Conservation (phyloP, 495 filamentous ascomycete genomes). For the Hapsidospora chrysogenum region DNA sequence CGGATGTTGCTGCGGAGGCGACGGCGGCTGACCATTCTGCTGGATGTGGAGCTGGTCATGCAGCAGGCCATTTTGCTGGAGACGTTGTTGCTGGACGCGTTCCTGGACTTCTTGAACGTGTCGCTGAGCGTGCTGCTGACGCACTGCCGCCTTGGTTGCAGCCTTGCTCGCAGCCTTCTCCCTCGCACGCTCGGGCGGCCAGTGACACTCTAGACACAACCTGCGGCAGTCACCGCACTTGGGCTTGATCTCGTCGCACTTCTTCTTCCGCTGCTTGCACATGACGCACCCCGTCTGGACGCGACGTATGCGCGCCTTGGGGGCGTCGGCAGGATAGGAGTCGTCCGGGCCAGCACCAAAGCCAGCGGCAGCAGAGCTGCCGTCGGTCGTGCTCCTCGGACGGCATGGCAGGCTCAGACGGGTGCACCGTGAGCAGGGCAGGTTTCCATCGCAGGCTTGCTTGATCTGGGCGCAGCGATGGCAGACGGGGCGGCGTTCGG, state of each 20-base stretch:
- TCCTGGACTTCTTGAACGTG: too few relatives aligned
- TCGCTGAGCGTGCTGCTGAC: too few relatives aligned
- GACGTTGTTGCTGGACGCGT: too few relatives aligned
- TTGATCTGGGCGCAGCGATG: slow-evolving; percentile 4
- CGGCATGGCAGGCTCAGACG: slow-evolving; percentile 2
- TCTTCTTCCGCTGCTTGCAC: slow-evolving; percentile 7
- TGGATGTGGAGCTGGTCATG: too few relatives aligned
- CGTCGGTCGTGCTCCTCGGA: background rate
- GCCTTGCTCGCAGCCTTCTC: background rate
- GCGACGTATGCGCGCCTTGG: slow-evolving; percentile 2
- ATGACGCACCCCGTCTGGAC: slow-evolving; percentile 7
- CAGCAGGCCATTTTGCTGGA: too few relatives aligned
- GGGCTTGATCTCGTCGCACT: slow-evolving; percentile 7
- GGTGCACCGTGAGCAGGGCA: slow-evolving; percentile 2
- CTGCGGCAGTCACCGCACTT: slow-evolving; percentile 2
- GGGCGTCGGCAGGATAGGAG: background rate
- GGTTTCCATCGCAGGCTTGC: slow-evolving; percentile 2
- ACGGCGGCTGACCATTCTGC: too few relatives aligned
- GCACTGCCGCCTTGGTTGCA: background rate
- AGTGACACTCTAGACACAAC: slow-evolving; percentile 1
- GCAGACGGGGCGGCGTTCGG: slow-evolving; percentile 2
- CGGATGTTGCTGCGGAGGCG: too few relatives aligned
- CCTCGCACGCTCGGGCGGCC: slow-evolving; percentile 1
- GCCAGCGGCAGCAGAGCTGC: background rate
- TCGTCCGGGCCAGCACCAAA: too few relatives aligned